These are phyloP conservation scores for Phytophthora ramorum DNA, from an alignment of 352 stramenopile species.

Conservation along the genomic window DNA sequence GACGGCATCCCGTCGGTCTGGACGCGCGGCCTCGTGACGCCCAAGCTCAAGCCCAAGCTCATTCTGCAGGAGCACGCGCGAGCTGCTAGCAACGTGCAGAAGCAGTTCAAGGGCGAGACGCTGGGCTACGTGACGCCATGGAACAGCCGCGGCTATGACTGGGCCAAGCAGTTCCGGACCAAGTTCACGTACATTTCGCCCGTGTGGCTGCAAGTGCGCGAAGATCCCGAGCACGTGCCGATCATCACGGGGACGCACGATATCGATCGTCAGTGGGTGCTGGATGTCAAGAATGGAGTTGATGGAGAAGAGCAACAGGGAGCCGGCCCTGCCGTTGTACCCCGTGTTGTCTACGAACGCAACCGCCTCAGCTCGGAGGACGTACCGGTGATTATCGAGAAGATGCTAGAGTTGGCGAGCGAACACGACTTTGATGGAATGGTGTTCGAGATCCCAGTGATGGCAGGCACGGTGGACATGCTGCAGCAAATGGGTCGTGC, in stretches of 20 bases:
- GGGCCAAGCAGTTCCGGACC: constrained; percentile 66
- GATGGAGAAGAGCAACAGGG: constrained; percentile 12
- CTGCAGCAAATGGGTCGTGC: constrained; percentile 61
- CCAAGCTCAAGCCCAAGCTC: constrained; percentile 49
- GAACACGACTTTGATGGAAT: constrained; percentile 70
- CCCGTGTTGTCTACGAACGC: constrained; percentile 83
- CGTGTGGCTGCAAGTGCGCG: constrained; percentile 84
- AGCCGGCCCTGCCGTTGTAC: constrained; percentile 59
- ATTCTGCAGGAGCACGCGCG: constrained; percentile 55
- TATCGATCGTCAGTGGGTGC: constrained; percentile 69
- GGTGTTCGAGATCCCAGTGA: constrained; percentile 83
- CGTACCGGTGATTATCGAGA: constrained; percentile 58
- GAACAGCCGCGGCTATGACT: constrained; percentile 82
- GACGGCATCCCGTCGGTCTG: constrained; percentile 44
- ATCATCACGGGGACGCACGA: constrained; percentile 78
- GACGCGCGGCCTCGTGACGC: constrained; percentile 58
- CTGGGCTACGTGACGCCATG: constrained; percentile 85
- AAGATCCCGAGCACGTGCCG: constrained; percentile 52
- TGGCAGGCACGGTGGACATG: constrained; percentile 63
- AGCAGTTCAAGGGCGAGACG: constrained; percentile 60
- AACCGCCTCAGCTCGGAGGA: constrained; percentile 61
- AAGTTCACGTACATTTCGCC: constrained; percentile 85
- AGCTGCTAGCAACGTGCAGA: constrained; percentile 26
- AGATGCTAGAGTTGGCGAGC: constrained; percentile 50
- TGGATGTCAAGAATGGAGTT: constrained; percentile 45